Percentiles rank a stretch among this genome's conserved stretches.
These are phyloP conservation scores for Russula brevipes DNA, from an alignment of 768 basidiomycete species.

Conservation along the genomic window DNA sequence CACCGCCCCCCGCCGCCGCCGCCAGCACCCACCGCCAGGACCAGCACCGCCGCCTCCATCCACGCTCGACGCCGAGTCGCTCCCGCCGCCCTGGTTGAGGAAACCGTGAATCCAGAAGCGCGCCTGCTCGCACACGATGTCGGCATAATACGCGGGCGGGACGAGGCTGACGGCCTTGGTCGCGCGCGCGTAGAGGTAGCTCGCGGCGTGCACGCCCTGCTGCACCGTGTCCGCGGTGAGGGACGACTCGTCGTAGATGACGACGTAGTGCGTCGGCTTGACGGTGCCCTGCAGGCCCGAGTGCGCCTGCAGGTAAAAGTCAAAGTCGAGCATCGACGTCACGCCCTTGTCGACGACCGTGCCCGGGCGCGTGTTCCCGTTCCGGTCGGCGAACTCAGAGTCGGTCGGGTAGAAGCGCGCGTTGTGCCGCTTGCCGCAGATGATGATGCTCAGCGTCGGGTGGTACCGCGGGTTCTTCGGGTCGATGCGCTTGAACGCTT, in stretches of 20 bases:
- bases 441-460: slow-evolving; percentile 63
- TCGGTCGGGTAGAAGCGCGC: slow-evolving; percentile 57
- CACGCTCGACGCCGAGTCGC: slow-evolving; percentile 22
- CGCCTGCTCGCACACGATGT: slow-evolving; percentile 77
- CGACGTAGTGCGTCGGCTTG: slow-evolving; percentile 71
- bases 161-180: slow-evolving; percentile 80
- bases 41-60: not conserved
- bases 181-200: slow-evolving; percentile 76
- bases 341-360: slow-evolving; percentile 78
- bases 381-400: slow-evolving; percentile 46
- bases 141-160: slow-evolving; percentile 77
- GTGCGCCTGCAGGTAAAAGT: slow-evolving; percentile 52
- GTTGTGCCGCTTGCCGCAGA: slow-evolving; percentile 73
- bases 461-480: slow-evolving; percentile 46
- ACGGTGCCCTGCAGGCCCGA: slow-evolving; percentile 67
- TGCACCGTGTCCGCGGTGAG: slow-evolving; percentile 71
- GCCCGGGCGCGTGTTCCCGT: slow-evolving; percentile 75
- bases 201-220: slow-evolving; percentile 59
- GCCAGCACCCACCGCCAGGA: slow-evolving; percentile 30
- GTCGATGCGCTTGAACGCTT: slow-evolving; percentile 52
- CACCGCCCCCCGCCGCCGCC: slow-evolving; percentile 31
- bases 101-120: slow-evolving; percentile 72
- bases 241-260: slow-evolving; percentile 71
- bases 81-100: slow-evolving; percentile 41
- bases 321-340: slow-evolving; percentile 41